Conservation (phyloP, 345 rosid species). For the Acer saccharum region DNA sequence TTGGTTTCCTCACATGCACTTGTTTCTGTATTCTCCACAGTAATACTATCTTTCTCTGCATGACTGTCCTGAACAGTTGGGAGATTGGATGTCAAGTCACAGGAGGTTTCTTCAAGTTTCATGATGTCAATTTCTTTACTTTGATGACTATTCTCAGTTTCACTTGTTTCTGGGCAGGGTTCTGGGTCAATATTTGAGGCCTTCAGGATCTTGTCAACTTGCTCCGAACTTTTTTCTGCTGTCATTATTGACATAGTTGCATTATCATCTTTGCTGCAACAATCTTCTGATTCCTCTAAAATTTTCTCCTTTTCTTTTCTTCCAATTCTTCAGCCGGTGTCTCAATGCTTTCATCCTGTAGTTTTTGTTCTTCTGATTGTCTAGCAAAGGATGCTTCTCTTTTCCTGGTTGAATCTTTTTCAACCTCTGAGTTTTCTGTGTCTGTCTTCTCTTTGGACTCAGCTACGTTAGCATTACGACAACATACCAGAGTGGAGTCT, state of each 20-base stretch:
- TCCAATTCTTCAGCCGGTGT: constrained; percentile 19
- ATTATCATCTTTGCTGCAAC: constrained; percentile 11
- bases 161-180: constrained; percentile 11
- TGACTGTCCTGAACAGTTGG: constrained; percentile 18
- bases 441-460: constrained; percentile 30
- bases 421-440: constrained; percentile 14
- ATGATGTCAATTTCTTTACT: constrained; percentile 3
- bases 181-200: constrained; percentile 15
- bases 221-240: constrained; percentile 21
- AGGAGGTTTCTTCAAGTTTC: constrained; percentile 19
- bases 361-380: constrained; percentile 20
- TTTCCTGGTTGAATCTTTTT: constrained; percentile 23
- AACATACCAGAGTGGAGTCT: constrained; percentile 8
- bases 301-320: constrained; percentile 25
- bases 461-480: constrained; percentile 19
- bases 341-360: constrained; percentile 19
- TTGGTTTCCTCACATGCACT: constrained; percentile 3
- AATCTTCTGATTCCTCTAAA: constrained; percentile 13
- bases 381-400: constrained; percentile 17
- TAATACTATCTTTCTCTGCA: neutral
- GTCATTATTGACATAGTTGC: neutral
- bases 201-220: constrained; percentile 20
- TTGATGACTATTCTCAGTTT: constrained; percentile 28
- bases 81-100: constrained; percentile 19
- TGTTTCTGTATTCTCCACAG: neutral